Percentiles rank a stretch among this genome's conserved stretches.
phyloP scores from a whole-genome alignment of 2,329 filamentous ascomycete species.

The Fusarium pseudoanthophilum region DNA sequence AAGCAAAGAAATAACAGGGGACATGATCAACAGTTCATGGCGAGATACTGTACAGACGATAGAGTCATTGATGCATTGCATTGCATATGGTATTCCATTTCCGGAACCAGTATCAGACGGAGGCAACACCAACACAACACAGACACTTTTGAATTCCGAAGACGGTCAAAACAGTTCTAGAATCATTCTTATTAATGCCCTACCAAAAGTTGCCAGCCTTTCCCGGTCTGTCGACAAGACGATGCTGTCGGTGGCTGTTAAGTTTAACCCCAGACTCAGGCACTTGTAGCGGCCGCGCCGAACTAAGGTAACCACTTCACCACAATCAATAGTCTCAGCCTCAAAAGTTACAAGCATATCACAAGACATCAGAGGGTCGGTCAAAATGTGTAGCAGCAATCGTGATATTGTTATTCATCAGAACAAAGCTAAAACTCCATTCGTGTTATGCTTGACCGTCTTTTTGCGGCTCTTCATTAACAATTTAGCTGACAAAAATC shows the following conservation, averaged over 20 bases:
- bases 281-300: conserved; percentile 11
- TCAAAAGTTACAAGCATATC: neutral
- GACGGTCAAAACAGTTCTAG: conserved; percentile 2
- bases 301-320: conserved; percentile 34
- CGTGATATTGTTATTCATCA: conserved; percentile 30
- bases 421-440: conserved; percentile 20
- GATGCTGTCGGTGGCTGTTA: conserved; percentile 20
- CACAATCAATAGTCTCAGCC: conserved; percentile 13
- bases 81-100: neutral
- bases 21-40: neutral
- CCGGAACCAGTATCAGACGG: neutral
- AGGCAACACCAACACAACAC: neutral
- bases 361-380: neutral
- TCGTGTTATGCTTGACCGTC: conserved; percentile 24
- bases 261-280: conserved; percentile 30
- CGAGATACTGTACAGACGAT: neutral
- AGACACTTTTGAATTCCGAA: neutral
- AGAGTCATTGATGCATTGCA: neutral
- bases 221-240: neutral
- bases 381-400: neutral
- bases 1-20: conserved; percentile 4
- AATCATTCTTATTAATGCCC: neutral
- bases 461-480: conserved; percentile 36
- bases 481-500: conserved; percentile 38
- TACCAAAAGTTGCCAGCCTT: neutral